phyloP scores from a whole-genome alignment of 306 rosid genomes.

The Casuarina cunninghamiana region DNA sequence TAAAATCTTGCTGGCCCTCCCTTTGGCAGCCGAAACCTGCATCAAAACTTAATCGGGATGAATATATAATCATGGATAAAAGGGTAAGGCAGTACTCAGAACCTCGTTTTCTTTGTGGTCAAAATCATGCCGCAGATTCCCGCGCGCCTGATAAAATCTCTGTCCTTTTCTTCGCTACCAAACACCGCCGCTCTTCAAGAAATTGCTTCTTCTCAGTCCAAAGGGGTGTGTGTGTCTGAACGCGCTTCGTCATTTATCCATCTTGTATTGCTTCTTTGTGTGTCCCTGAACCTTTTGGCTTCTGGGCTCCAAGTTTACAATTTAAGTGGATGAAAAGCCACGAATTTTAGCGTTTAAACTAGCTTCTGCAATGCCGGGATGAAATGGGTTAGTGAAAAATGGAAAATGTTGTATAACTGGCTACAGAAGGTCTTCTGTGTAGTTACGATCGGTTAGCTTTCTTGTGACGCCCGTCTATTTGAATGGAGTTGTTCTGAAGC shows the following conservation, averaged over 20 bases:
- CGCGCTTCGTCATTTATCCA: background rate
- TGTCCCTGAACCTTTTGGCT: conserved; percentile 12
- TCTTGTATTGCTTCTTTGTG: background rate
- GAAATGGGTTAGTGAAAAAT: conserved; percentile 1
- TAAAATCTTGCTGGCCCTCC: background rate
- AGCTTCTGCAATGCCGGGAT: background rate
- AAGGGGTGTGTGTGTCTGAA: conserved; percentile 43
- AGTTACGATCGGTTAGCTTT: background rate
- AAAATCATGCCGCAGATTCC: conserved; percentile 57
- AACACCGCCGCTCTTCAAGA: conserved; percentile 61
- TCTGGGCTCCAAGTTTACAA: conserved; percentile 6
- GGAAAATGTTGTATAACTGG: background rate
- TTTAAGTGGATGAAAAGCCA: background rate
- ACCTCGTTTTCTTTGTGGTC: background rate
- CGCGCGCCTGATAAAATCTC: conserved; percentile 50
- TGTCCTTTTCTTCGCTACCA: conserved; percentile 53
- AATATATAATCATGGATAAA: background rate
- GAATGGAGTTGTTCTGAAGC: background rate
- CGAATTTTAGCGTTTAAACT: no score
- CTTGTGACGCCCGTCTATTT: background rate
- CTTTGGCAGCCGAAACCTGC: background rate
- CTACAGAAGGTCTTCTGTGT: background rate
- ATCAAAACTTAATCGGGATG: background rate
- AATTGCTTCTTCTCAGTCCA: conserved; percentile 53
- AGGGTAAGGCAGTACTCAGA: background rate